Base-by-base conservation (phyloP, 2,329 filamentous ascomycete species). In the Colletotrichum orbiculare region DNA sequence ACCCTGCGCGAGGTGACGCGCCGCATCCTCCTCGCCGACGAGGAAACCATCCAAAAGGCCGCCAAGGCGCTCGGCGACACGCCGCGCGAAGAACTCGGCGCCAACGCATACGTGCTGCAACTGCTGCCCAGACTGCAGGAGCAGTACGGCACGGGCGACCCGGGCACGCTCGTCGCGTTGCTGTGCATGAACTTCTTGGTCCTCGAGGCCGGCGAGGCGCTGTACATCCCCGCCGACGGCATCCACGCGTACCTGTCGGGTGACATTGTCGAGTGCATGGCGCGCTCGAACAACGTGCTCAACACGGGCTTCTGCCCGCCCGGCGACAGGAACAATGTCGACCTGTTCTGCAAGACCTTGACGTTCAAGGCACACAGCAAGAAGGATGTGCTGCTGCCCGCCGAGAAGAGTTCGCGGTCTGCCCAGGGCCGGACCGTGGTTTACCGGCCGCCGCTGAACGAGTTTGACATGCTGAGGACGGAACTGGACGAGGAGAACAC, bases 221-320 rank as follows among this genome's bases (percentile, higher is more conserved):
- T 93, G 55, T 92, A 86, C 73, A 89, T 93, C 13, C 90, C 90
- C 0, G 89, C 89, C 1, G 90, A 93, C 68, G 90, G 89, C 5
- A 91, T 92, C 58, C 90, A 93, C 72, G 90, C 90, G 0, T 93
- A 92, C 72, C 79, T 93, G 0, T 84, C 84, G 4, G 91, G 91
- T 3, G 87, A 93, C 72, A 92, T 93, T 55, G 87, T 93, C 70
- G 91, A 93, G 75, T 93, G 90, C 76, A 93, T 93, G 91, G 91
- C 91, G 2, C 84, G 90, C 8, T 88, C 84, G 17, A 89, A 93
- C 78, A 92, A 93, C 63, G 90, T 94, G 2, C 81, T 94, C 54
- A 92, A 91, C 74, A 87, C 86, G 0, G 91, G 91, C 0, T 92
- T 94, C 79, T 93, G 90, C 69, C 90, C 91, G 0, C 81, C 81